Conservation (phyloP, 2,329 filamentous ascomycete genomes). For the Colletotrichum zoysiae region DNA sequence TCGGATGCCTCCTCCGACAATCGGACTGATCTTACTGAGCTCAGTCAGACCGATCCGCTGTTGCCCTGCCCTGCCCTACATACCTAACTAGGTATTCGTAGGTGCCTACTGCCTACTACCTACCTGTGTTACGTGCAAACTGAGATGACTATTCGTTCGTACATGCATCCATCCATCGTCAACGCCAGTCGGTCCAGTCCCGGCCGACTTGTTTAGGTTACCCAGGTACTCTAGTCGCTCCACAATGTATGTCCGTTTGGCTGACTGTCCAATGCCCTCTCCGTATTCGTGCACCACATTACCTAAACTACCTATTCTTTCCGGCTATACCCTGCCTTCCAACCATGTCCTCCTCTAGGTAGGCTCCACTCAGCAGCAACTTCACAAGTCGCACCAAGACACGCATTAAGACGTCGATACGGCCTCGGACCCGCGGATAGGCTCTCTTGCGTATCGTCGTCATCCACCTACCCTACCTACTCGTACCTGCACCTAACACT, state of each 20-base stretch:
- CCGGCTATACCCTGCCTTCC: too few relatives aligned
- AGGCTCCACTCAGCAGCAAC: background rate
- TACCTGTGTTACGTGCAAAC: background rate
- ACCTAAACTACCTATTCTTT: too few relatives aligned
- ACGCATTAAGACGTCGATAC: background rate
- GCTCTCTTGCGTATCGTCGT: constrained; percentile 5
- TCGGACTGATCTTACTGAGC: constrained; percentile 27
- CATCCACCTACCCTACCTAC: background rate
- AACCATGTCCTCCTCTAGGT: background rate
- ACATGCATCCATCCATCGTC: constrained; percentile 10
- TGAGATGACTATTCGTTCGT: background rate
- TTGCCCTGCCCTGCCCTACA: background rate
- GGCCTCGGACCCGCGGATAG: constrained; percentile 7
- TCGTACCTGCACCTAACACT: constrained; percentile 6
- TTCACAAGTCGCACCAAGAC: constrained; percentile 3
- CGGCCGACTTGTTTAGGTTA: background rate
- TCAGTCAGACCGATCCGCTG: background rate
- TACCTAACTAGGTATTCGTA: too few relatives aligned
- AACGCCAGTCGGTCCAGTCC: constrained; percentile 33
- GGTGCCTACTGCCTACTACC: background rate
- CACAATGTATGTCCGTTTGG: constrained; percentile 27
- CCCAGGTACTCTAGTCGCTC: constrained; percentile 29
- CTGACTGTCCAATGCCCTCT: constrained; percentile 2
- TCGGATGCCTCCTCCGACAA: constrained; percentile 28
- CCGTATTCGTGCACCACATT: background rate